phyloP scores from a whole-genome alignment of 2,329 filamentous ascomycete genomes.

The Fusarium pseudoanthophilum region DNA sequence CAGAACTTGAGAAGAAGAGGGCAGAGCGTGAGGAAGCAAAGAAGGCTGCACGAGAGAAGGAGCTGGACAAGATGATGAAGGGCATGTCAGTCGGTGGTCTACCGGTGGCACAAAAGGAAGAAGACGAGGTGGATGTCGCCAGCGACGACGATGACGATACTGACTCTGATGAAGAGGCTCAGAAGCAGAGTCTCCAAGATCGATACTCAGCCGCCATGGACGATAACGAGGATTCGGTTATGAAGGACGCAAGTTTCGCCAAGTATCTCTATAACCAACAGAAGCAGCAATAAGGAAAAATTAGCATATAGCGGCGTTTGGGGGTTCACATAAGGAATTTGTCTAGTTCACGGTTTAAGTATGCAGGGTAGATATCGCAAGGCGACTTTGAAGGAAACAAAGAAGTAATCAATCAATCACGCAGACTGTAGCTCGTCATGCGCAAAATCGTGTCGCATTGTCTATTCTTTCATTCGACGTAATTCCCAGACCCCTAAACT shows the following conservation, averaged over 20 bases:
- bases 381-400: conserved; percentile 34
- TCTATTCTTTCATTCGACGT: conserved; percentile 33
- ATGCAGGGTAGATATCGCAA: conserved; percentile 39
- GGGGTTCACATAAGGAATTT: conserved; percentile 22
- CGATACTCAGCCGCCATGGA: conserved; percentile 81
- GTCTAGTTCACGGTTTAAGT: conserved; percentile 16
- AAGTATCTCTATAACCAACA: conserved; percentile 65
- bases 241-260: conserved; percentile 69
- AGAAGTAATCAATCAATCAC: conserved; percentile 27
- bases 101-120: conserved; percentile 54
- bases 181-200: conserved; percentile 74
- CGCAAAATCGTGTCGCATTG: conserved; percentile 26
- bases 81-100: conserved; percentile 74
- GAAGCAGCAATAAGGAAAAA: conserved; percentile 41
- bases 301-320: conserved; percentile 40
- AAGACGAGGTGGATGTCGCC: conserved; percentile 62
- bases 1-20: conserved; percentile 84
- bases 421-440: conserved; percentile 11
- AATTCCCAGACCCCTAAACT: conserved; percentile 42
- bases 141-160: conserved; percentile 68
- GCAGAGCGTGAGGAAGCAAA: conserved; percentile 81
- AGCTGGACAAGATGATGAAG: conserved; percentile 93
- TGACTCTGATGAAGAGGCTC: conserved; percentile 67
- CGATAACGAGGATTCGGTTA: conserved; percentile 63
- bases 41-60: conserved; percentile 76